Percentiles rank a stretch among this genome's conserved stretches.
Evolutionary conservation across 768 basidiomycete genomes (phyloP).

Genomic region (Rhizopogon vesiculosus): DNA sequence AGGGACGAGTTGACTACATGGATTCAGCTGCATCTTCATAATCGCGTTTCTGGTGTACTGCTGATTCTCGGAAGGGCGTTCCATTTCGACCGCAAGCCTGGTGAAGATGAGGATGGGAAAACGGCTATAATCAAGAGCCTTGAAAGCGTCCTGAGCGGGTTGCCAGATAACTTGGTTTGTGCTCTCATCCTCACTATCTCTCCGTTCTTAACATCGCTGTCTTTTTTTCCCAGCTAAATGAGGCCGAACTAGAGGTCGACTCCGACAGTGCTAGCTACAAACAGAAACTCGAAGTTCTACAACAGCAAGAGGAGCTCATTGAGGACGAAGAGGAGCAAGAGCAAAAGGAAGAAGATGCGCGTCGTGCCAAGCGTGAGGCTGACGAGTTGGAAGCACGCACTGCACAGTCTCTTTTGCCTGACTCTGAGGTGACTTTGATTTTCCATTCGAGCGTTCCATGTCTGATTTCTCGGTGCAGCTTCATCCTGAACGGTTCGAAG

Average conservation of each 20-base stretch:
- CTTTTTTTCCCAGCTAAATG: slow-evolving; percentile 66
- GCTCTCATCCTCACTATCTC: background rate
- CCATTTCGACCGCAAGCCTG: slow-evolving; percentile 77
- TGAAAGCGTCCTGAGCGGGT: slow-evolving; percentile 84
- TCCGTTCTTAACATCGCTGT: slow-evolving; percentile 3
- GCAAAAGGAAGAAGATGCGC: slow-evolving; percentile 89
- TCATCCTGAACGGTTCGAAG: slow-evolving; percentile 51
- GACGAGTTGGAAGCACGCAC: slow-evolving; percentile 75
- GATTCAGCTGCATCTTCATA: slow-evolving; percentile 88
- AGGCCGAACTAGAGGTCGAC: slow-evolving; percentile 95
- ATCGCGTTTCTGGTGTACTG: slow-evolving; percentile 90
- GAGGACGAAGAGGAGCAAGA: slow-evolving; percentile 99
- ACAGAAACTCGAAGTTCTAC: slow-evolving; percentile 95
- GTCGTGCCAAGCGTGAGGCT: slow-evolving; percentile 76
- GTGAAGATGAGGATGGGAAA: slow-evolving; percentile 78
- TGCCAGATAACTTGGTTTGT: slow-evolving; percentile 88
- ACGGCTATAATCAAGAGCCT: slow-evolving; percentile 74
- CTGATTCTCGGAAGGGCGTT: slow-evolving; percentile 94
- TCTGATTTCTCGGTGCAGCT: slow-evolving; percentile 37
- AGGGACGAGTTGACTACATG: slow-evolving; percentile 89
- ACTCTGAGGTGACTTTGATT: slow-evolving; percentile 63
- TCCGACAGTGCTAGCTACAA: slow-evolving; percentile 94
- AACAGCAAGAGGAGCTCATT: slow-evolving; percentile 98
- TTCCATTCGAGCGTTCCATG: background rate
- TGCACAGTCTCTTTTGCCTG: slow-evolving; percentile 81